Evolutionary conservation across 805 yeast genomes (phyloP), one percentile per base, ranked within the genome.

Genomic region (Pichia paraexigua): DNA sequence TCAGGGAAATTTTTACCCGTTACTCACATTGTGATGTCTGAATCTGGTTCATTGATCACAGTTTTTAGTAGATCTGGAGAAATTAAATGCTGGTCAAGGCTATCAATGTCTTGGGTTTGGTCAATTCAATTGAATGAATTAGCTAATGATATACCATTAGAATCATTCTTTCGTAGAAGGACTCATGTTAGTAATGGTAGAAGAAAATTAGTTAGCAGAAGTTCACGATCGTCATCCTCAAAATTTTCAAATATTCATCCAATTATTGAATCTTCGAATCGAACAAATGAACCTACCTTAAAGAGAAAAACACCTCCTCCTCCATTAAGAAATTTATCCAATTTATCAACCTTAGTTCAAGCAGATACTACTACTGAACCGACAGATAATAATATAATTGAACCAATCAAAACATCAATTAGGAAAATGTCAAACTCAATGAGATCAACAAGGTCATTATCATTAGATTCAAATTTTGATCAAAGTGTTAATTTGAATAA

Each of bases 1-100:
- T 61, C 69, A 11, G 63, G 71, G 3, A 73, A 75, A 41, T 70
- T 78, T 46, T 77, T 87, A 82, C 91, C 90, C 1, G 72, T 85
- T 0, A 75, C 80, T 13, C 77, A 78, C 52, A 71, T 79, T 21
- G 77, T 74, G 20, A 71, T 82, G 61, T 76, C 86, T 46, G 74
- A 76, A 48, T 76, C 79, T 45, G 89, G 90, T 1, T 76, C 78
- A 52, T 76, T 71, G 43, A 74, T 82, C 42, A 76, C 83, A 0
- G 70, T 84, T 13, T 73, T 84, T 50, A 76, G 78, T 54, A 75
- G 71, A 55, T 67, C 67, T 46, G 82, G 84, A 3, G 60, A 71
- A 2, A 69, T 83, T 25, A 79, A 79, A 55, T 81, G 87, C 55
- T 84, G 79, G 75, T 80, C 84, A 21, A 71, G 89, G 53, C 60